Conservation (phyloP, 2,329 filamentous ascomycete genomes). For the Botrytis fragariae region DNA sequence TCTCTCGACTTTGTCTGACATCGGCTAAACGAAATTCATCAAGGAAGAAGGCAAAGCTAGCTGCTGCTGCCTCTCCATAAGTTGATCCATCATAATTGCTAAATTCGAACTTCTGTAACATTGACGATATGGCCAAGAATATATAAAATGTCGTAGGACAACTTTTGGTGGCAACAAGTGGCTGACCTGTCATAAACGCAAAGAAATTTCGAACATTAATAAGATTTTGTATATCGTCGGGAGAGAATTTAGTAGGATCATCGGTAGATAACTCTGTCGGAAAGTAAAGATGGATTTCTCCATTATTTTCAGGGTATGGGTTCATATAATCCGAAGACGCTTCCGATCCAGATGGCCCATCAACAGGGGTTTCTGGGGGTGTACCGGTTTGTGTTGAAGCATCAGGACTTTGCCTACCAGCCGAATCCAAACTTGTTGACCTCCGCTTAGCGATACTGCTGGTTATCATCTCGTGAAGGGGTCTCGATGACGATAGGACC, state of each 20-base stretch:
- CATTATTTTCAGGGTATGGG: conserved; percentile 42
- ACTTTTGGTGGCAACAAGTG: conserved; percentile 56
- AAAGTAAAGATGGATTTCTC: conserved; percentile 52
- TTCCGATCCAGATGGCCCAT: conserved; percentile 22
- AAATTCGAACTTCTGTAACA: conserved; percentile 58
- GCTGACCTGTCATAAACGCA: conserved; percentile 62
- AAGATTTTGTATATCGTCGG: conserved; percentile 53
- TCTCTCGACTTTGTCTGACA: conserved; percentile 77
- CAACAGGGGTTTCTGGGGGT: conserved; percentile 39
- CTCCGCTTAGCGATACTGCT: conserved; percentile 27
- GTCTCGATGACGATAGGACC: conserved; percentile 16
- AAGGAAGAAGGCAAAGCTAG: conserved; percentile 71
- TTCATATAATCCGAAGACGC: conserved; percentile 30
- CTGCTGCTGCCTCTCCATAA: conserved; percentile 58
- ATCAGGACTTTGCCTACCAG: conserved; percentile 41
- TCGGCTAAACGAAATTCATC: conserved; percentile 76
- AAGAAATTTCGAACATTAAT: conserved; percentile 63
- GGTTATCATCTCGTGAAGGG: conserved; percentile 19
- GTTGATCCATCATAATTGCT: conserved; percentile 54
- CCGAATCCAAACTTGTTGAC: conserved; percentile 44
- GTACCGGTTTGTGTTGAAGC: conserved; percentile 37
- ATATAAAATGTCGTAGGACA: conserved; percentile 53
- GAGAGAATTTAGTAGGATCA: conserved; percentile 36
- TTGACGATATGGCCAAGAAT: conserved; percentile 52
- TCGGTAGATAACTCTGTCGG: conserved; percentile 39